phyloP scores from a whole-genome alignment of 1,139 yeast genomes.

The Tardiomyces digboiensis region DNA sequence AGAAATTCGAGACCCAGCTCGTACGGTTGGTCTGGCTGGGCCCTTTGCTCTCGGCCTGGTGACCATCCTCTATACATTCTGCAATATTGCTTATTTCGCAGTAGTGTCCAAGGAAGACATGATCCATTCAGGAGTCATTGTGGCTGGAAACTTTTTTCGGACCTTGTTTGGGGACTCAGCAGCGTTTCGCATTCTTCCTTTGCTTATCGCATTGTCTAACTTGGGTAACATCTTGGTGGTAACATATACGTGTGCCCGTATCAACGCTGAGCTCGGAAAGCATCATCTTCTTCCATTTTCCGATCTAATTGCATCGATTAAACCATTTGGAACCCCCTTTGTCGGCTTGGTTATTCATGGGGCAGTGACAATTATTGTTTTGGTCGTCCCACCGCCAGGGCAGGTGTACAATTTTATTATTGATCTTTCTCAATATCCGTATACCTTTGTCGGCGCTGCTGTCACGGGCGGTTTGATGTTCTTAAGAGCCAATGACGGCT shows the following conservation, averaged over 20 bases:
- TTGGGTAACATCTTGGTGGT: slow-evolving; percentile 73
- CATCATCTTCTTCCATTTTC: slow-evolving; percentile 70
- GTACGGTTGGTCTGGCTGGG: slow-evolving; percentile 60
- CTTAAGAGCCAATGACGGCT: slow-evolving; percentile 45
- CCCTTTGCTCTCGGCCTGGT: slow-evolving; percentile 55
- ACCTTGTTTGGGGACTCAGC: slow-evolving; percentile 54
- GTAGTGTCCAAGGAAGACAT: slow-evolving; percentile 66
- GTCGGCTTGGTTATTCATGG: slow-evolving; percentile 45
- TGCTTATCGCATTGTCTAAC: slow-evolving; percentile 61
- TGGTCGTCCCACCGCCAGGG: slow-evolving; percentile 62
- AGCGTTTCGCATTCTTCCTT: slow-evolving; percentile 51
- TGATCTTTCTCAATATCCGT: slow-evolving; percentile 66
- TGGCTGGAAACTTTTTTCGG: slow-evolving; percentile 68
- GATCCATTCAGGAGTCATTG: slow-evolving; percentile 53
- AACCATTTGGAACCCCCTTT: slow-evolving; percentile 45
- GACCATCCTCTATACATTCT: slow-evolving; percentile 55
- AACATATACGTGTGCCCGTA: slow-evolving; percentile 64
- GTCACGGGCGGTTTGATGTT: slow-evolving; percentile 65
- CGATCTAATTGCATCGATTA: slow-evolving; percentile 37
- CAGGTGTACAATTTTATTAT: slow-evolving; percentile 70
- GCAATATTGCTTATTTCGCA: slow-evolving; percentile 62
- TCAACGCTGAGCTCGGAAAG: slow-evolving; percentile 64
- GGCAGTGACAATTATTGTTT: slow-evolving; percentile 39
- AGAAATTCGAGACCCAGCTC: slow-evolving; percentile 62
- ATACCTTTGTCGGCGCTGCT: slow-evolving; percentile 55